Evolutionary conservation across 805 yeast genomes (phyloP), one percentile per base, ranked within the genome.

Genomic region (Yarrowia deformans): DNA sequence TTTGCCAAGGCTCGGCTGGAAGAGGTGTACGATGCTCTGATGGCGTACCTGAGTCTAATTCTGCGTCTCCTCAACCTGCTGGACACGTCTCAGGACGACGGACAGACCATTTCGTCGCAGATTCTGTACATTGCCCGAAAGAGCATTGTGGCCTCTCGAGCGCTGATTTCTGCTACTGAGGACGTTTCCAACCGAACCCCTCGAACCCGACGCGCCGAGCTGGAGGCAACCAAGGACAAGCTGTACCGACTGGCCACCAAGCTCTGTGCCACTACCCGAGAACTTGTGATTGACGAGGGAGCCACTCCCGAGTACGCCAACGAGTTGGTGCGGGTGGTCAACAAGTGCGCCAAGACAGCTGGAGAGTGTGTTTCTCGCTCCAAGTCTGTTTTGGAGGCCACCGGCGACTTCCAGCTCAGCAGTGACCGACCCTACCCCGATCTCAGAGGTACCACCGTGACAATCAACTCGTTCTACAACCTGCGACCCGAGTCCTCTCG

Each of bases 101-200:
- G 76, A 63, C 75, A 78, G 19, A 71, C 75, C 9, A 75, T 79
- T 5, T 72, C 77, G 19, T 73, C 74, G 1, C 76, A 75, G 64
- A 73, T 80, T 35, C 75, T 80, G 43, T 70, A 74, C 60, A 75
- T 76, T 61, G 79, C 82, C 6, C 74, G 81, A 13, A 79, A 77
- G 68, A 75, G 80, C 46, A 80, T 80, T 77, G 76, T 79, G 23
- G 80, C 80, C 1, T 78, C 81, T 54, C 76, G 82, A 29, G 82
- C 80, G 71, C 74, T 80, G 29, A 73, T 80, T 35, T 75, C 77
- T 0, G 77, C 77, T 8, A 78, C 79, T 5, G 82, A 80, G 66
- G 72, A 76, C 7, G 72, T 78, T 37, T 60, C 73, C 9, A 70
- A 72, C 48, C 70, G 75, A 18, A 73, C 69, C 29, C 77, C 79